Base-by-base conservation (phyloP, 2,329 filamentous ascomycete species). In the Botrytis paeoniae region DNA sequence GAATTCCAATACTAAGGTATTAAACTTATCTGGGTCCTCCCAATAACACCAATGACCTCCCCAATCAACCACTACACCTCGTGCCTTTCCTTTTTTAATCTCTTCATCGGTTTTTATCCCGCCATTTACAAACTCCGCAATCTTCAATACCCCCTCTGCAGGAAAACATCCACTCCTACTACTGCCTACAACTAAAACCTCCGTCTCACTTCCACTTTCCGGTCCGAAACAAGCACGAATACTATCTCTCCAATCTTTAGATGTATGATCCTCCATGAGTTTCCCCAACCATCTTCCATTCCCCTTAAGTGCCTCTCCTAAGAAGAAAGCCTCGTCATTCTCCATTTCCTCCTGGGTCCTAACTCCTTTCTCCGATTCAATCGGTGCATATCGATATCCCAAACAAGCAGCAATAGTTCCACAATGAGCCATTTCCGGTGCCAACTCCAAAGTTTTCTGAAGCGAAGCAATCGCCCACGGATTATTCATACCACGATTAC, bases 31-130 rank as follows among this genome's bases (percentile, higher is more conserved):
- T 22, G 77, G 76, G 71, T 79, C 73, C 73, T 81, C 80, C 78
- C 79, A 81, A 70, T 81, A 81, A 69, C 79, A 78, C 80, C 80
- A 81, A 76, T 81, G 80, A 1, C 80, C 80, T 43, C 80, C 80
- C 77, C 79, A 80, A 59, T 76, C 72, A 20, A 79, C 79, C 16
- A 77, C 76, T 20, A 77, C 70, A 3, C 79, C 79, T 20, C 54
- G 74, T n/a, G 78, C 78, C 57, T 51, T 76, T 8, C 25, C 48
- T 35, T 69, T 3, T 20, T 25, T 16, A 22, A 6, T 43, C 35
- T 41, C 41, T 16, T 65, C 74, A 25, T 29, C n/a, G 0, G 6
- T n/a, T 12, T 45, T 51, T 16, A 37, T n/a, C 10, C 70, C 75
- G 12, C 73, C 74, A 71, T 80, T 80, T 2, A 80, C 73, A 18